phyloP scores from a whole-genome alignment of 1,284 basidiomycete genomes.

The Veloboletus limbatus region DNA sequence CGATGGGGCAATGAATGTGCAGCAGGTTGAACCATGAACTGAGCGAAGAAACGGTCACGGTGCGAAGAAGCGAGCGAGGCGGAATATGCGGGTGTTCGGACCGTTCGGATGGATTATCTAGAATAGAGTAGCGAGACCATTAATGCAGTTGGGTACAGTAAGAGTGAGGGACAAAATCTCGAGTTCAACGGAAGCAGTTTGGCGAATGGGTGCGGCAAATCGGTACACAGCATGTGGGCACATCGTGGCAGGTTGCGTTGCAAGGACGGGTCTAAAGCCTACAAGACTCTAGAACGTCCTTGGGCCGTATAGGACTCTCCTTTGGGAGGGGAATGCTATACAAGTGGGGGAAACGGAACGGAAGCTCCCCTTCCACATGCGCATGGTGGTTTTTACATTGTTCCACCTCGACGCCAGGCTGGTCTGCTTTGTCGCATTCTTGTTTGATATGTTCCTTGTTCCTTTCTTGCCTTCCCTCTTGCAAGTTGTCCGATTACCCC shows the following conservation, averaged over 20 bases:
- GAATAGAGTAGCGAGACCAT: slow-evolving; percentile 39
- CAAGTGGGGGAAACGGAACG: neutral
- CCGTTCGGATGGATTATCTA: slow-evolving; percentile 30
- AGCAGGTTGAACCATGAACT: slow-evolving; percentile 51
- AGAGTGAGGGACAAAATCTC: slow-evolving; percentile 15
- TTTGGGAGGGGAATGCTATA: slow-evolving; percentile 23
- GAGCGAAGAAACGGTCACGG: slow-evolving; percentile 19
- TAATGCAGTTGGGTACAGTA: slow-evolving; percentile 21
- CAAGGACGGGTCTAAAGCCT: slow-evolving; percentile 34
- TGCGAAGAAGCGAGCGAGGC: slow-evolving; percentile 17
- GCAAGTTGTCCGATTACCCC: too few relatives aligned
- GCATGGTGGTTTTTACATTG: too few relatives aligned
- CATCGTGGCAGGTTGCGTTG: slow-evolving; percentile 36
- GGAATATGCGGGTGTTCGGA: slow-evolving; percentile 22
- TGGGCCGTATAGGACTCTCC: slow-evolving; percentile 25
- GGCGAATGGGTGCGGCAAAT: slow-evolving; percentile 30
- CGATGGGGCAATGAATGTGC: slow-evolving; percentile 63
- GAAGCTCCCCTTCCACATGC: too few relatives aligned
- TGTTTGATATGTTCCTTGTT: too few relatives aligned
- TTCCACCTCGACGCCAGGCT: too few relatives aligned
- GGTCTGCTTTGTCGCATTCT: too few relatives aligned
- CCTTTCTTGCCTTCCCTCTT: too few relatives aligned
- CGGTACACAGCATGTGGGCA: slow-evolving; percentile 26
- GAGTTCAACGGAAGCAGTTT: slow-evolving; percentile 10
- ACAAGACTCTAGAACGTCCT: slow-evolving; percentile 33